Base-by-base conservation (phyloP, 2,329 filamentous ascomycete species). In the Botryotinia narcissicola region DNA sequence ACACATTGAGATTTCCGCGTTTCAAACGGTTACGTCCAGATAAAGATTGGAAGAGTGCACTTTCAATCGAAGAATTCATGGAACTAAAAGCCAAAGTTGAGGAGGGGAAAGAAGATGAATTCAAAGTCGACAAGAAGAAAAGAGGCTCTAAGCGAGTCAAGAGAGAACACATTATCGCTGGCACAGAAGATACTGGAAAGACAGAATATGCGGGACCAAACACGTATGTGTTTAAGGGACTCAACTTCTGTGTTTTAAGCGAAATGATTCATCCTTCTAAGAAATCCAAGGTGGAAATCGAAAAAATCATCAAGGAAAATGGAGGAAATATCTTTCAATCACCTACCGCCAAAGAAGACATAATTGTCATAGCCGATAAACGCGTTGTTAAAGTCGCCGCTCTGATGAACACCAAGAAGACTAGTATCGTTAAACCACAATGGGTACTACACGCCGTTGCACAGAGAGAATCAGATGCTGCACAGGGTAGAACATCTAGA, bases 1-100 rank as follows among this genome's bases (percentile, higher is more conserved):
- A 92, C 75, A 98, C 96, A 0, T 84, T 99, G 57, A 91, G 96
- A 0, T 99, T 99, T 78, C 96, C 96, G 2, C 90, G 96, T 1
- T 97, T 98, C 82, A 94, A 94, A 75, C 88, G 87, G 51, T 83
- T 98, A 9, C 89, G 94, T 6, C 86, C 88, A n/a, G 96, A 98
- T 82, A 94, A 95, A 77, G 85, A 87, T 73, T 99, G 96, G 95
- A 87, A 92, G 66, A 89, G 89, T 48, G 93, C 93, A 0, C 85
- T 98, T 3, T 93, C 93, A 0, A 84, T 93, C 1, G 88, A 93
- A 63, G 93, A 94, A 63, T 97, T 98, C 78, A 83, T 91, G 29
- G 87, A 91, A 12, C 83, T 98, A 25, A 92, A 92, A 76, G 84
- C 85, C 9, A 87, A 88, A 32, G 90, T 90, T 1, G 91, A 96